Evolutionary conservation across 805 yeast species (phyloP), one percentile per base, ranked within the genome.

Genomic region (Candida pseudofarinosa): DNA sequence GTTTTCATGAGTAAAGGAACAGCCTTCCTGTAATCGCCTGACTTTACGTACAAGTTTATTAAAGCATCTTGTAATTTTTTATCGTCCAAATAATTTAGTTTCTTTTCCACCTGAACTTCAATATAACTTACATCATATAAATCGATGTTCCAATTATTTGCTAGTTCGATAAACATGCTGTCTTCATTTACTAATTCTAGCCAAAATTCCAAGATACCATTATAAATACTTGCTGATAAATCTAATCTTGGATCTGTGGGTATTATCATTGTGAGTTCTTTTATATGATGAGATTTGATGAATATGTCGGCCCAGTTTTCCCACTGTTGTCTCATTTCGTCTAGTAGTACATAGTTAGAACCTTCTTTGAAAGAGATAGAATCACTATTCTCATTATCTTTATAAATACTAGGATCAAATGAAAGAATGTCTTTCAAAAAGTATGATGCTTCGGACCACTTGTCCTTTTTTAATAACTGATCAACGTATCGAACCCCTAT

Each of bases 401-500:
- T 38, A 8, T 39, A 45, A 3, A 44, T 39, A n/a, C 65, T 58
- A 16, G 53, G 51, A 35, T 58, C 50, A 12, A 58, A 37, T 33
- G 42, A 34, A 30, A 58, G 63, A 20, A 47, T 41, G 6, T 31
- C 52, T 1, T 57, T 41, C 17, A 87, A 62, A 52, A 80, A 79
- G 2, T 48, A 47, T 1, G 80, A 77, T 0, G 88, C 84, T 16
- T 65, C 67, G 0, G 51, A 53, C 91, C 91, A 86, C 1, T 74
- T 53, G 8, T 71, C 71, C 1, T 57, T 51, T 15, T 67, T 56
- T 1, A 79, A 51, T 19, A 74, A 69, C 2, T 51, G 42, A 34
- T 79, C 73, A 14, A 78, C 67, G 58, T 80, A 80, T 36, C 71
- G 69, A 4, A 79, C 53, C 2, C 96, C 97, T 31, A 80, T 69